A percentile compares a stretch with the other conserved stretches of the same genome.
phyloP scores from a whole-genome alignment of 371 early-diverging fungal species.

The Coemansia sp. region DNA sequence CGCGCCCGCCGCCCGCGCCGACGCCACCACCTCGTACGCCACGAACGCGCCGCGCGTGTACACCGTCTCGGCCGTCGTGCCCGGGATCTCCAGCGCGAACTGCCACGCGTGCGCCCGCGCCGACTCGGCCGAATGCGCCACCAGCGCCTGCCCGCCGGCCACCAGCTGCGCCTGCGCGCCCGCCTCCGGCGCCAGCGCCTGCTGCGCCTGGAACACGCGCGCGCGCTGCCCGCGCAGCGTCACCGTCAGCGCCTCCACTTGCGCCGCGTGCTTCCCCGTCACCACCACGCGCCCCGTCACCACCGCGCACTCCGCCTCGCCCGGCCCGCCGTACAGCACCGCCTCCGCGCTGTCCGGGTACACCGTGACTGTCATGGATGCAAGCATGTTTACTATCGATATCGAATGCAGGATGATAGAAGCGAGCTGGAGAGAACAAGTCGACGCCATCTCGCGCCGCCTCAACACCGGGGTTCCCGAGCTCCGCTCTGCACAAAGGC shows the following conservation, averaged over 20 bases:
- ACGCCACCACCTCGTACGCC: constrained; percentile 43
- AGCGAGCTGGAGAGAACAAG: background rate
- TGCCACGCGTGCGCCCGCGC: constrained; percentile 37
- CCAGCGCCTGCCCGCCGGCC: constrained; percentile 11
- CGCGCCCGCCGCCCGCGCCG: constrained; percentile 16
- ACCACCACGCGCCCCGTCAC: constrained; percentile 39
- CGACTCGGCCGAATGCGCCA: background rate
- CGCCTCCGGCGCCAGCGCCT: constrained; percentile 18
- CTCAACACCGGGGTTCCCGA: background rate
- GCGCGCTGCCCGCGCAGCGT: constrained; percentile 36
- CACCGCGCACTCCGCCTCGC: constrained; percentile 23
- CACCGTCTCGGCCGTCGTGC: constrained; percentile 39
- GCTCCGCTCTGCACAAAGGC: background rate
- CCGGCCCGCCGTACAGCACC: constrained; percentile 37
- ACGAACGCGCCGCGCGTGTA: constrained; percentile 23
- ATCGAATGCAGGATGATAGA: background rate
- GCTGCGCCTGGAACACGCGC: constrained; percentile 36
- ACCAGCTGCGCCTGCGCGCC: constrained; percentile 20
- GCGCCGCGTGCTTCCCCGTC: constrained; percentile 7
- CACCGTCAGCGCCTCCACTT: constrained; percentile 33
- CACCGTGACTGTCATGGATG: constrained; percentile 14
- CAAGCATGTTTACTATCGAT: constrained; percentile 20
- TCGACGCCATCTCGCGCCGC: background rate
- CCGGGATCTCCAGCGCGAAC: constrained; percentile 36
- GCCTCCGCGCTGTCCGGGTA: constrained; percentile 29